These are phyloP conservation scores for Pseudopithomyces chartarum DNA, from an alignment of 2,329 filamentous ascomycete species.

Conservation along the genomic window DNA sequence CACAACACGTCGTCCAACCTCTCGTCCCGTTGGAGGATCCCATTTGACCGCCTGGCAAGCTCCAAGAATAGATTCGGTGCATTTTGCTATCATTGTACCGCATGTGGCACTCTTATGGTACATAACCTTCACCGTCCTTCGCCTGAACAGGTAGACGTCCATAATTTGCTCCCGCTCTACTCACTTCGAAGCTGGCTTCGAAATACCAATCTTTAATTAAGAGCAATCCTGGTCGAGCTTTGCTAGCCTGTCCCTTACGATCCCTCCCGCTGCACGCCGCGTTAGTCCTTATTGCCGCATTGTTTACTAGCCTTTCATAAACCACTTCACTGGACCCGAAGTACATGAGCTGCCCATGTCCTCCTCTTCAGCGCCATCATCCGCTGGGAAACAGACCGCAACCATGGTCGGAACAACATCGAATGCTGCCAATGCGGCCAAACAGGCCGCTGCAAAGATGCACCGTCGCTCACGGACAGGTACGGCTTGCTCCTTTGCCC, in stretches of 20 bases:
- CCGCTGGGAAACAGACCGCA: slow-evolving; percentile 48
- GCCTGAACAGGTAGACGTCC: slow-evolving; percentile 46
- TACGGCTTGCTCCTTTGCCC: slow-evolving; percentile 57
- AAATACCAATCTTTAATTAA: slow-evolving; percentile 54
- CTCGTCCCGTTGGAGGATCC: slow-evolving; percentile 33
- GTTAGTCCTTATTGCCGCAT: slow-evolving; percentile 49
- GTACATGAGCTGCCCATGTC: slow-evolving; percentile 54
- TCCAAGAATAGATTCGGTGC: slow-evolving; percentile 56
- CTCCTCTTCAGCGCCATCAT: slow-evolving; percentile 50
- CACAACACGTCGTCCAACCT: slow-evolving; percentile 34
- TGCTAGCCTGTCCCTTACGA: slow-evolving; percentile 49
- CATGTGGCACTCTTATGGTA: slow-evolving; percentile 54
- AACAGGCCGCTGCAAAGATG: slow-evolving; percentile 75
- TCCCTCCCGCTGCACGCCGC: slow-evolving; percentile 47
- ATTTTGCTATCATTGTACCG: slow-evolving; percentile 47
- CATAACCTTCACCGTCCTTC: slow-evolving; percentile 40
- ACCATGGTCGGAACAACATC: slow-evolving; percentile 57
- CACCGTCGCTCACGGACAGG: slow-evolving; percentile 94
- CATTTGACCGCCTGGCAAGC: slow-evolving; percentile 29
- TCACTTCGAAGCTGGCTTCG: slow-evolving; percentile 52
- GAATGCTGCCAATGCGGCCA: slow-evolving; percentile 57
- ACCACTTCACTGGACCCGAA: slow-evolving; percentile 48
- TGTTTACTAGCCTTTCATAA: slow-evolving; percentile 47
- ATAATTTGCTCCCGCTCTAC: slow-evolving; percentile 53
- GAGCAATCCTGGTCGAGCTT: slow-evolving; percentile 47